phyloP scores from a whole-genome alignment of 805 yeast genomes.

The Diddensiella caesifluorescens region DNA sequence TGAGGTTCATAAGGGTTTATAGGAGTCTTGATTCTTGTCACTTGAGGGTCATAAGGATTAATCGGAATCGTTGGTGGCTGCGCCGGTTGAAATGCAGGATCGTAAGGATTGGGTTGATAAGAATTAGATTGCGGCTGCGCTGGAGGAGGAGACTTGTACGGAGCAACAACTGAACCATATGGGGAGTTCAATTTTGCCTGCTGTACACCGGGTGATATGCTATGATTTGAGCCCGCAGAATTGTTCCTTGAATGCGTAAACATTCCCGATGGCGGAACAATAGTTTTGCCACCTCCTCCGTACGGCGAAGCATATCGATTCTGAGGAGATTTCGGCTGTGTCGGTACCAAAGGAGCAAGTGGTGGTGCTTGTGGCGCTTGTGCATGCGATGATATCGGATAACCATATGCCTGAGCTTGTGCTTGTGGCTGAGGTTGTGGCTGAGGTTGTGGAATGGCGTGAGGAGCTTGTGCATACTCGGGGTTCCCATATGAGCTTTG shows the following conservation, averaged over 20 bases:
- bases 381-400: not conserved
- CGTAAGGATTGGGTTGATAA: conserved; percentile 9
- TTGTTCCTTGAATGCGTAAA: conserved; percentile 10
- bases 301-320: not conserved
- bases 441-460: not conserved
- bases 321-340: too few relatives aligned
- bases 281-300: not conserved
- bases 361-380: too few relatives aligned
- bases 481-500: not conserved
- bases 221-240: conserved; percentile 7
- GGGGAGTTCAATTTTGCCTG: conserved; percentile 4
- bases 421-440: conserved; percentile 4
- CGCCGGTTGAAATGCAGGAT: conserved; percentile 5
- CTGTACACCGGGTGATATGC: conserved; percentile 2
- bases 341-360: too few relatives aligned
- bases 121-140: not conserved
- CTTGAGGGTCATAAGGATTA: conserved; percentile 10
- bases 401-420: conserved; percentile 2
- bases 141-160: conserved; percentile 2
- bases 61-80: conserved; percentile 5
- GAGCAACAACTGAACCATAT: conserved; percentile 5
- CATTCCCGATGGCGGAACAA: conserved; percentile 5
- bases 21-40: not conserved
- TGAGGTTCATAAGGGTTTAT: not conserved
- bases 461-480: not conserved